A percentile compares a stretch with the other conserved stretches of the same genome.
Evolutionary conservation across 1,284 basidiomycete species (phyloP).

Genomic region (Amylostereum areolatum): DNA sequence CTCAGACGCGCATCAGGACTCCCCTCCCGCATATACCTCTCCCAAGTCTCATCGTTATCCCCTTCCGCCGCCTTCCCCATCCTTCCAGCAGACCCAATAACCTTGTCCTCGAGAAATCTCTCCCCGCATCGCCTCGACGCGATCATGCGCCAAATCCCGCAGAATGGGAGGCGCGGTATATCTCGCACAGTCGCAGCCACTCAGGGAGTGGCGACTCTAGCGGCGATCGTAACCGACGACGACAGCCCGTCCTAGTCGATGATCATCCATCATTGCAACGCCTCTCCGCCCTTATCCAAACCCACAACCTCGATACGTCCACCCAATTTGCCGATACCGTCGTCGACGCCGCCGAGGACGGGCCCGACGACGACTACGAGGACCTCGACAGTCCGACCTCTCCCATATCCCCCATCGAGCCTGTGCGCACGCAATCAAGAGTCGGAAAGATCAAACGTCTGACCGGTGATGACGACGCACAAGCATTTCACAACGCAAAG

Average conservation of each 20-base stretch:
- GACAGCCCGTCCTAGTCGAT: conserved; percentile 33
- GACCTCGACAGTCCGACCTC: too few species aligned
- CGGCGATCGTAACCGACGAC: conserved; percentile 22
- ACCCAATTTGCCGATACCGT: conserved; percentile 27
- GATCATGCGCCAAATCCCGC: conserved; percentile 5
- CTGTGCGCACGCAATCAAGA: conserved; percentile 13
- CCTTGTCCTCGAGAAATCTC: conserved; percentile 10
- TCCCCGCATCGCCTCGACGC: conserved; percentile 11
- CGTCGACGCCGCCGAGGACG: conserved; percentile 14
- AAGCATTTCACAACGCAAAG: conserved; percentile 30
- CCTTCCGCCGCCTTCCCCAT: too few species aligned
- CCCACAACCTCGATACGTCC: conserved; percentile 28
- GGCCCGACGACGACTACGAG: too few species aligned
- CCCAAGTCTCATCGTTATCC: too few species aligned
- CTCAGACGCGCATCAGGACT: too few species aligned
- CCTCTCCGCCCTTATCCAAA: conserved; percentile 35
- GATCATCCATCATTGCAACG: conserved; percentile 33
- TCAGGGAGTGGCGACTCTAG: conserved; percentile 15
- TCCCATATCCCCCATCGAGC: conserved; percentile 8
- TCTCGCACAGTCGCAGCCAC: conserved; percentile 13
- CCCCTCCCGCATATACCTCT: too few species aligned
- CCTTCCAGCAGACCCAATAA: too few species aligned
- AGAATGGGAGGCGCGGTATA: conserved; percentile 2
- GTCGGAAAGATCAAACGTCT: conserved; percentile 34
- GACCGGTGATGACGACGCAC: conserved; percentile 40